Evolutionary conservation across 331 rosid genomes (phyloP).

Genomic region (Rhamnella rubrinervis): DNA sequence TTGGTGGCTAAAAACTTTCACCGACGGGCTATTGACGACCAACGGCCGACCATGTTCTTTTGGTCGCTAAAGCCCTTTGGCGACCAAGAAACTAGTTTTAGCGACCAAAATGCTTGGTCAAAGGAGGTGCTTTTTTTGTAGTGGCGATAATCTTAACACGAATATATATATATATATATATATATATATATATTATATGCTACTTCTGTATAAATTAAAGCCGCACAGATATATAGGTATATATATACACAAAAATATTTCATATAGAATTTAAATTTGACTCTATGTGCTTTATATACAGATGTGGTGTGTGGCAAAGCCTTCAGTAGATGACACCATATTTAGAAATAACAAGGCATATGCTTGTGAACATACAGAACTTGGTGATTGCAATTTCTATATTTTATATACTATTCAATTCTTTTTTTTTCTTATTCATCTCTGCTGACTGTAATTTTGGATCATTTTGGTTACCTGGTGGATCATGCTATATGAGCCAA

Average conservation of each 20-base stretch:
- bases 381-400: background rate
- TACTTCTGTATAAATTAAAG: background rate
- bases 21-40: too few relatives aligned
- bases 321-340: background rate
- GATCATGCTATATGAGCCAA: constrained; percentile 25
- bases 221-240: background rate
- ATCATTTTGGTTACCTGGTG: background rate
- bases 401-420: background rate
- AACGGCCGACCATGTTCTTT: too few relatives aligned
- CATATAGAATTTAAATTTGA: background rate
- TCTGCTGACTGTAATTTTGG: too few relatives aligned
- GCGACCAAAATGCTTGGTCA: too few relatives aligned
- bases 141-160: background rate
- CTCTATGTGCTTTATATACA: background rate
- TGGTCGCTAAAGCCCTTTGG: too few relatives aligned
- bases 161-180: background rate
- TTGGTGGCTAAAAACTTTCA: too few relatives aligned
- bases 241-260: too few relatives aligned
- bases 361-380: background rate
- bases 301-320: constrained; percentile 9
- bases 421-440: background rate
- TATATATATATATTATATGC: background rate
- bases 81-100: too few relatives aligned
- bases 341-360: background rate
- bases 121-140: too few relatives aligned